Percentiles rank a stretch among this genome's conserved stretches.
Conservation (phyloP, 495 filamentous ascomycete species). For the Penicillium soppii region DNA sequence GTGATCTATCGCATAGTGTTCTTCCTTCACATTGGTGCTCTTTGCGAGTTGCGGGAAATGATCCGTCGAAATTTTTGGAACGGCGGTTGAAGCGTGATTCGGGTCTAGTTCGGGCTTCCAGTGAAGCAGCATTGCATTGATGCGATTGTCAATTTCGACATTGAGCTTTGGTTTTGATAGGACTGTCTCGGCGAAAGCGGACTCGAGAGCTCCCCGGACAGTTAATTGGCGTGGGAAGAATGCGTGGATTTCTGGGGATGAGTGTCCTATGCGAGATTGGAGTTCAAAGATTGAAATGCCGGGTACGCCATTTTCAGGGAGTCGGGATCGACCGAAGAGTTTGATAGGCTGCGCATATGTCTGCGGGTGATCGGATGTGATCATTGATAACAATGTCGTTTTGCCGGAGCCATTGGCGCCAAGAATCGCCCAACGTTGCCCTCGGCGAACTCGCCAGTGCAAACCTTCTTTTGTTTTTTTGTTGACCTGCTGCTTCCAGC, state of each 20-base stretch:
- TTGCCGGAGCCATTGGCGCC: conserved; percentile 83
- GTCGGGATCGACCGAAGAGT: conserved; percentile 77
- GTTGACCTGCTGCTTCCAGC: conserved; percentile 64
- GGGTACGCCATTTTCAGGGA: conserved; percentile 67
- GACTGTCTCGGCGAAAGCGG: conserved; percentile 88
- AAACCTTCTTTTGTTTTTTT: conserved; percentile 56
- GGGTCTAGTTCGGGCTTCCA: conserved; percentile 76
- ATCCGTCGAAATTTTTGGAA: conserved; percentile 4
- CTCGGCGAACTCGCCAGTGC: conserved; percentile 77
- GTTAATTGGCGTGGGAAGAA: conserved; percentile 83
- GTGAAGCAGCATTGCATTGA: conserved; percentile 67
- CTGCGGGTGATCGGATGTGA: conserved; percentile 94
- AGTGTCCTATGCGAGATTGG: conserved; percentile 85
- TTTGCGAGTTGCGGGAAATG: conserved; percentile 16
- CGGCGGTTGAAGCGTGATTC: conserved; percentile 13
- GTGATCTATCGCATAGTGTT: conserved; percentile 22
- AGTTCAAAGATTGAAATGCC: conserved; percentile 91
- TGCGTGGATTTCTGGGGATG: conserved; percentile 88
- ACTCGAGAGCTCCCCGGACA: conserved; percentile 72
- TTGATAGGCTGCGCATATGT: conserved; percentile 85
- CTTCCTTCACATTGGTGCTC: not conserved
- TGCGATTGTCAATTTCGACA: conserved; percentile 48
- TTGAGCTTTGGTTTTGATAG: conserved; percentile 63
- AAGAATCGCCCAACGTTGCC: conserved; percentile 87
- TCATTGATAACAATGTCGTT: conserved; percentile 86